Conservation (phyloP, 2,329 filamentous ascomycete species). For the Ceratocystis variospora region DNA sequence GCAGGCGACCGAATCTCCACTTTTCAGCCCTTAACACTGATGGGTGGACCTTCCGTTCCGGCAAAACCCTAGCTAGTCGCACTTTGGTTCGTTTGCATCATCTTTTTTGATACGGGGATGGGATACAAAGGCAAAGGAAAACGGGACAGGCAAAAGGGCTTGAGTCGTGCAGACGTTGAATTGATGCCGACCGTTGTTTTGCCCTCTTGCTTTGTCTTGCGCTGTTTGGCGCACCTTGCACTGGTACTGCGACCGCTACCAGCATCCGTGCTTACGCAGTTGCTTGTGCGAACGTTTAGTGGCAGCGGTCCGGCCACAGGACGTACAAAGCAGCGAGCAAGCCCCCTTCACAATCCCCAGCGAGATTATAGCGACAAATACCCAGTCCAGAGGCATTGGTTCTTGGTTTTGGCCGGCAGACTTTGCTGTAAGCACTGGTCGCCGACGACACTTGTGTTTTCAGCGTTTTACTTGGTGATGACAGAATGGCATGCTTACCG, state of each 20-base stretch:
- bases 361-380: neutral
- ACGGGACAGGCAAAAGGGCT: too few relatives aligned
- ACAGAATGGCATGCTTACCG: neutral
- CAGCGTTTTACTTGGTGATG: neutral
- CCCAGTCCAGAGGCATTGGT: neutral
- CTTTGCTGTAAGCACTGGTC: neutral
- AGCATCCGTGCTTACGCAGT: neutral
- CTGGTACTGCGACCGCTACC: neutral
- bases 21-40: neutral
- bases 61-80: neutral
- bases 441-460: neutral
- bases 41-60: neutral
- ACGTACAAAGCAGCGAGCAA: neutral
- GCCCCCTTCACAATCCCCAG: neutral
- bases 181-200: neutral
- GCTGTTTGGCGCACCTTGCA: neutral
- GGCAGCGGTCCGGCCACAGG: neutral
- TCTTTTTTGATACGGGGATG: neutral
- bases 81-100: neutral
- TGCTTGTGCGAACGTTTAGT: constrained; percentile 1
- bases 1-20: neutral
- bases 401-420: neutral
- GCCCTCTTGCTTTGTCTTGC: neutral
- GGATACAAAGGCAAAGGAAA: neutral
- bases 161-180: neutral